phyloP scores from a whole-genome alignment of 495 filamentous ascomycete species.

The Talaromyces proteolyticus region DNA sequence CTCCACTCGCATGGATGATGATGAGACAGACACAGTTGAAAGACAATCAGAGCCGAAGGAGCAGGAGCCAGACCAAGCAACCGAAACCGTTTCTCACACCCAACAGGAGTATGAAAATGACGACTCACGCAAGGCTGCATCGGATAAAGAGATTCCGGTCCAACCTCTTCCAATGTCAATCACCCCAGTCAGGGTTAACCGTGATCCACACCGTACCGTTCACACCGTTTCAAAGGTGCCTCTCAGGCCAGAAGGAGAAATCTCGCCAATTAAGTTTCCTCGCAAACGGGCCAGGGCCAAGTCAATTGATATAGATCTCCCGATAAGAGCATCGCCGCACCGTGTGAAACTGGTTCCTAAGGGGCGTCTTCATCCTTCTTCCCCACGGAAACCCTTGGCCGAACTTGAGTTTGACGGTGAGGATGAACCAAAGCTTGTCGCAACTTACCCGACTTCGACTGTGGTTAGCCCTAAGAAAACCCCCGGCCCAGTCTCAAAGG shows the following conservation, averaged over 20 bases:
- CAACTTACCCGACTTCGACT: constrained; percentile 11
- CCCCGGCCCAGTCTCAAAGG: constrained; percentile 17
- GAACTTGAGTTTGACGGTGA: neutral
- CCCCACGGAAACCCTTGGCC: neutral
- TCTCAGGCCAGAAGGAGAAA: constrained; percentile 60
- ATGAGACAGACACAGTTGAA: constrained; percentile 5
- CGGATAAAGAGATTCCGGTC: no score
- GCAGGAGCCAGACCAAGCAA: neutral
- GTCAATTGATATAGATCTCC: constrained; percentile 14
- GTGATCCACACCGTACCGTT: constrained; percentile 28
- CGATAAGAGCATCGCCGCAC: neutral
- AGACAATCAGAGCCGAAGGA: neutral
- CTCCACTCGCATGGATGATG: constrained; percentile 6
- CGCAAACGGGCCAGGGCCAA: constrained; percentile 48
- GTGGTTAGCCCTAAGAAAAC: constrained; percentile 24
- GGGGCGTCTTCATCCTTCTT: neutral
- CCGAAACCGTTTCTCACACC: neutral
- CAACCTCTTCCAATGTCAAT: constrained; percentile 5
- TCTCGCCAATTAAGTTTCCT: constrained; percentile 50
- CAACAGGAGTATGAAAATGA: neutral
- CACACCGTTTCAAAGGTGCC: constrained; percentile 75
- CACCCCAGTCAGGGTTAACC: constrained; percentile 6
- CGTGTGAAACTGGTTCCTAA: constrained; percentile 2
- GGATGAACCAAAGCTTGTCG: neutral
- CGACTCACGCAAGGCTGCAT: no score